Base-by-base conservation (phyloP, 306 rosid species). In the Lithocarpus polystachyus region DNA sequence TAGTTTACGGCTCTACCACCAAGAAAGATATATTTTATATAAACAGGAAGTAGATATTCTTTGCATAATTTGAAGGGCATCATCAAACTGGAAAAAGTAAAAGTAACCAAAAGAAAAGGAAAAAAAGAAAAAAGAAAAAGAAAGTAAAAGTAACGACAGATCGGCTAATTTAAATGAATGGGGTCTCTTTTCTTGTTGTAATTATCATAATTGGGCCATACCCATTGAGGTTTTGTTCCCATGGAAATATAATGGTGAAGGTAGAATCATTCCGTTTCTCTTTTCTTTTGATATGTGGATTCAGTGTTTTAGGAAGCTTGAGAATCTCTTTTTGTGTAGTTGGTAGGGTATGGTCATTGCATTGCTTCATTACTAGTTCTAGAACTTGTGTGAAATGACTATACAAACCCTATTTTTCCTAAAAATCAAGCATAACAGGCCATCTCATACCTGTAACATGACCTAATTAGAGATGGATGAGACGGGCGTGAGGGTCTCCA, bases 221-320 rank as follows among this genome's bases (percentile, higher is more conserved):
- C 60, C 86, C 89, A 77, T 85, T 53, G 69, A 61, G 53, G 81
- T 74, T 82, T 71, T 84, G 90, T 83, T 81, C 68, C 77, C 40
- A 51, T 52, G 68, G 78, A 75, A 54, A 43, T 51, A n/a, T 64
- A 23, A 14, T 56, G 23, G 52, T 12, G 53, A 40, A 73, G 77
- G 75, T 68, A 76, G 43, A 71, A 31, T 72, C 18, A 15, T 18
- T 65, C 3, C 20, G 68, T 26, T 35, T 20, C 26, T 56, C 59
- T 65, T 72, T 60, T 75, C 26, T 67, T 67, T 40, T 54, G 29
- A 64, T 80, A 26, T 71, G 75, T 71, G 56, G 75, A 31, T 59
- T 52, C n/a, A 70, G 56, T 59, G 55, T 17, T 40, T 7, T 23
- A 54, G 6, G 65, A 75, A 75, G 65, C 62, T 45, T 54, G 83